Evolutionary conservation across 1,139 yeast species (phyloP).

Genomic region (Candida glucosophila): DNA sequence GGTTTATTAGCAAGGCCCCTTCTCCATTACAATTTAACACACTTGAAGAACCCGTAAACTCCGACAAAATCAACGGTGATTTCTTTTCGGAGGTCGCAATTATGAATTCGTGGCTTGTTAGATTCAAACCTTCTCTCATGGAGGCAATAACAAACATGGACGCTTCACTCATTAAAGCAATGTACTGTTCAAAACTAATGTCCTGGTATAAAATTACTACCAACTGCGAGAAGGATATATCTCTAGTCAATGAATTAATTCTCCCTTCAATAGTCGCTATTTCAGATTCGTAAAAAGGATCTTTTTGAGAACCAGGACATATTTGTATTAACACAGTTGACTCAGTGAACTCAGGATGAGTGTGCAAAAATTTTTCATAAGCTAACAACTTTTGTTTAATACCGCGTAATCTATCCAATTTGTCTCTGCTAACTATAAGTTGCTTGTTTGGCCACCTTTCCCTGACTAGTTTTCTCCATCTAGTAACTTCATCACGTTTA

Average conservation of each 20-base stretch:
- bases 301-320: slow-evolving; percentile 52
- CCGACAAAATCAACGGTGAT: slow-evolving; percentile 81
- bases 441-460: slow-evolving; percentile 70
- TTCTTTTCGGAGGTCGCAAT: slow-evolving; percentile 64
- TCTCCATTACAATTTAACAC: slow-evolving; percentile 43
- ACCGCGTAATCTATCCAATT: slow-evolving; percentile 81
- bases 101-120: slow-evolving; percentile 91
- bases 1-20: slow-evolving; percentile 78
- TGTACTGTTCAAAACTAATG: slow-evolving; percentile 78
- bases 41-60: slow-evolving; percentile 90
- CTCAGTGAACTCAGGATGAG: slow-evolving; percentile 64
- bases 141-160: slow-evolving; percentile 83
- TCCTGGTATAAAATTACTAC: slow-evolving; percentile 85
- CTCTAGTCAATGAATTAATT: slow-evolving; percentile 67
- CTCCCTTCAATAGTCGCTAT: slow-evolving; percentile 73
- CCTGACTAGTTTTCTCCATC: slow-evolving; percentile 66
- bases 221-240: slow-evolving; percentile 74
- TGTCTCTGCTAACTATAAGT: slow-evolving; percentile 81
- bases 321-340: slow-evolving; percentile 75
- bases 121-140: slow-evolving; percentile 92
- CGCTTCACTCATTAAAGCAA: slow-evolving; percentile 81
- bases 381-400: slow-evolving; percentile 81
- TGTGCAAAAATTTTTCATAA: slow-evolving; percentile 65
- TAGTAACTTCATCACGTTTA: slow-evolving; percentile 42
- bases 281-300: slow-evolving; percentile 58